Conservation (phyloP, 2,329 filamentous ascomycete genomes). For the Fusarium goolgardi region DNA sequence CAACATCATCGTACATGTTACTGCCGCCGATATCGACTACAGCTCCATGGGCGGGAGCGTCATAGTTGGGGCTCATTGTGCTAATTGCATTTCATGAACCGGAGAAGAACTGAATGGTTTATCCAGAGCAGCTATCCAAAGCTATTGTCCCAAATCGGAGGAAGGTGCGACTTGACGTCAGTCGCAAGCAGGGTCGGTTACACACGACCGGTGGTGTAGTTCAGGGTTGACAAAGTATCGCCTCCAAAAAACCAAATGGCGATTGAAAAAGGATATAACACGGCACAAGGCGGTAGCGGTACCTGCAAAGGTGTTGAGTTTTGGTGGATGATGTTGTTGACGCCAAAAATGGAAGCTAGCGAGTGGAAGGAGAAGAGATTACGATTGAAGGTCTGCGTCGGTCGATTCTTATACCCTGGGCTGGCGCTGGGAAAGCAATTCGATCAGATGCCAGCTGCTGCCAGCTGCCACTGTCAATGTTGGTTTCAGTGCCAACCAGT, state of each 20-base stretch:
- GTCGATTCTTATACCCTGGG: slow-evolving; percentile 44
- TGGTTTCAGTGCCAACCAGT: neutral
- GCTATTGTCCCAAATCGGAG: neutral
- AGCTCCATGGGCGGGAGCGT: slow-evolving; percentile 47
- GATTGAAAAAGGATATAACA: slow-evolving; percentile 16
- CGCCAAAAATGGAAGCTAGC: slow-evolving; percentile 17
- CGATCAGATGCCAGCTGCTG: slow-evolving; percentile 1
- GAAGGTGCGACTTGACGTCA: slow-evolving; percentile 14
- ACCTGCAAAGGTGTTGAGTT: slow-evolving; percentile 6
- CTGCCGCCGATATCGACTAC: slow-evolving; percentile 56
- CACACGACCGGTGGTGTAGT: slow-evolving; percentile 15
- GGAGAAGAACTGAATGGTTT: neutral
- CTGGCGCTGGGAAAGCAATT: slow-evolving; percentile 4
- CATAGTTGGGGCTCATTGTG: slow-evolving; percentile 32
- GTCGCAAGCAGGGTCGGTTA: slow-evolving; percentile 13
- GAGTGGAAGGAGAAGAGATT: slow-evolving; percentile 30
- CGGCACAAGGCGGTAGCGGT: slow-evolving; percentile 3
- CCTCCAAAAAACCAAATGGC: neutral
- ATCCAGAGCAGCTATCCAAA: slow-evolving; percentile 9
- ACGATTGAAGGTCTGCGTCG: slow-evolving; percentile 32
- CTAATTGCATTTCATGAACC: slow-evolving; percentile 7
- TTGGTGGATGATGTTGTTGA: neutral
- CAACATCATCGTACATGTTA: slow-evolving; percentile 48
- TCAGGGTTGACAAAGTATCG: slow-evolving; percentile 10
- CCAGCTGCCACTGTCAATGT: neutral